These are phyloP conservation scores for Alternaria solani DNA, from an alignment of 2,329 filamentous ascomycete genomes.

Conservation along the genomic window DNA sequence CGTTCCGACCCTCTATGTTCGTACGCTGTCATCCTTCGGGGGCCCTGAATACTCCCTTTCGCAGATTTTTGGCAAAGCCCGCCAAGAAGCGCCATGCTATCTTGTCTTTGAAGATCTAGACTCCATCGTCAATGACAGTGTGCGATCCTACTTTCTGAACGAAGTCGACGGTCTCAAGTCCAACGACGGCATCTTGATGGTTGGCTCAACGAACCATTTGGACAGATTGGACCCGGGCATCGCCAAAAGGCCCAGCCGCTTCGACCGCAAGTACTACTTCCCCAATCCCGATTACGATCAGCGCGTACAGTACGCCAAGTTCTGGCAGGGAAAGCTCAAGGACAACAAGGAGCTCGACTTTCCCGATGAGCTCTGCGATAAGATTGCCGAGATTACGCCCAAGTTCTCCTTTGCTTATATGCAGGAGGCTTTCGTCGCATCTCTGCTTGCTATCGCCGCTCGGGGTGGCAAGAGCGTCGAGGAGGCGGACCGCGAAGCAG, in stretches of 20 bases:
- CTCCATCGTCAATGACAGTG: slow-evolving; percentile 66
- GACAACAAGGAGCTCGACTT: slow-evolving; percentile 51
- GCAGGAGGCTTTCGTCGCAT: slow-evolving; percentile 55
- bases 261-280: slow-evolving; percentile 59
- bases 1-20: slow-evolving; percentile 65
- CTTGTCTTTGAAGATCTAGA: slow-evolving; percentile 78
- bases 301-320: slow-evolving; percentile 54
- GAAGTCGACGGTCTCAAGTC: slow-evolving; percentile 74
- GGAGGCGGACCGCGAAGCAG: slow-evolving; percentile 17
- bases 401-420: slow-evolving; percentile 58
- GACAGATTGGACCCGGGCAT: slow-evolving; percentile 72
- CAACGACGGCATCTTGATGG: slow-evolving; percentile 76
- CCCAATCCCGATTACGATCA: slow-evolving; percentile 50
- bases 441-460: slow-evolving; percentile 49
- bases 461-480: slow-evolving; percentile 26
- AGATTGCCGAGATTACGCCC: slow-evolving; percentile 54
- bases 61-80: slow-evolving; percentile 60
- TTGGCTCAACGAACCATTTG: slow-evolving; percentile 70
- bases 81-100: slow-evolving; percentile 71
- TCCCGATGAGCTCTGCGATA: slow-evolving; percentile 51
- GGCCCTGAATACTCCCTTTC: slow-evolving; percentile 63
- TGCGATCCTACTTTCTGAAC: slow-evolving; percentile 75
- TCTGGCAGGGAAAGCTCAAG: slow-evolving; percentile 55
- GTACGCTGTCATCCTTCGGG: slow-evolving; percentile 53
- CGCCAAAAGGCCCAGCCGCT: slow-evolving; percentile 56